These are phyloP conservation scores for Pyronema domesticum DNA, from an alignment of 495 filamentous ascomycete species.

Conservation along the genomic window DNA sequence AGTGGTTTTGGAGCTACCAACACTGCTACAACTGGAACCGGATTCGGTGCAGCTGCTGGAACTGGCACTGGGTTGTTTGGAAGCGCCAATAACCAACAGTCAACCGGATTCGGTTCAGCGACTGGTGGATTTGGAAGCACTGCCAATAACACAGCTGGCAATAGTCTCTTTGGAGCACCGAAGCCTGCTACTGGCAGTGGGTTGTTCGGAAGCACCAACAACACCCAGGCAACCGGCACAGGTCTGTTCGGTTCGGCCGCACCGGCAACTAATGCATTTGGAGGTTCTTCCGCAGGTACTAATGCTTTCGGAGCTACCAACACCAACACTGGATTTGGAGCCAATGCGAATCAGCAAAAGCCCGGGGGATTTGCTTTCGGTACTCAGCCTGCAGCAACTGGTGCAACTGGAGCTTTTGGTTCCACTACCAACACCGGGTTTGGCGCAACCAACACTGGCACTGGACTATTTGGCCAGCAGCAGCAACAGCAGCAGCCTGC, in stretches of 20 bases:
- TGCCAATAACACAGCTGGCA: constrained; percentile 26
- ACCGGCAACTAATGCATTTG: constrained; percentile 9
- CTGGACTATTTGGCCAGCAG: constrained; percentile 32
- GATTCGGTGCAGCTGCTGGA: constrained; percentile 22
- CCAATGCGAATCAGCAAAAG: constrained; percentile 24
- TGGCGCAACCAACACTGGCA: constrained; percentile 23
- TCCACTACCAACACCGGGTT: constrained; percentile 25
- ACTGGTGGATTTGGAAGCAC: constrained; percentile 27
- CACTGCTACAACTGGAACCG: constrained; percentile 3
- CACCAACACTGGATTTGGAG: constrained; percentile 28
- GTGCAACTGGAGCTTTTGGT: constrained; percentile 13
- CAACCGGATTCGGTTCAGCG: constrained; percentile 6
- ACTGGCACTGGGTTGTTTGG: constrained; percentile 33
- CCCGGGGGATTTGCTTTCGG: constrained; percentile 35
- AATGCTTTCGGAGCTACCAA: constrained; percentile 1
- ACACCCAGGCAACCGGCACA: constrained; percentile 32
- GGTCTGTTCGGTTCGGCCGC: constrained; percentile 38
- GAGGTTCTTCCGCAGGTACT: not conserved
- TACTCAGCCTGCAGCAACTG: constrained; percentile 4
- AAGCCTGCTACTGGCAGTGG: constrained; percentile 30
- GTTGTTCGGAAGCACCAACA: constrained; percentile 29
- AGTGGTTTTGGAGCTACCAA: constrained; percentile 36
- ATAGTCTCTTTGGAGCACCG: constrained; percentile 31
- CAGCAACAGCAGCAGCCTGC: constrained; percentile 27
- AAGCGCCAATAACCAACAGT: constrained; percentile 14